phyloP scores from a whole-genome alignment of 1,284 basidiomycete genomes.

The Heimioporus retisporus region DNA sequence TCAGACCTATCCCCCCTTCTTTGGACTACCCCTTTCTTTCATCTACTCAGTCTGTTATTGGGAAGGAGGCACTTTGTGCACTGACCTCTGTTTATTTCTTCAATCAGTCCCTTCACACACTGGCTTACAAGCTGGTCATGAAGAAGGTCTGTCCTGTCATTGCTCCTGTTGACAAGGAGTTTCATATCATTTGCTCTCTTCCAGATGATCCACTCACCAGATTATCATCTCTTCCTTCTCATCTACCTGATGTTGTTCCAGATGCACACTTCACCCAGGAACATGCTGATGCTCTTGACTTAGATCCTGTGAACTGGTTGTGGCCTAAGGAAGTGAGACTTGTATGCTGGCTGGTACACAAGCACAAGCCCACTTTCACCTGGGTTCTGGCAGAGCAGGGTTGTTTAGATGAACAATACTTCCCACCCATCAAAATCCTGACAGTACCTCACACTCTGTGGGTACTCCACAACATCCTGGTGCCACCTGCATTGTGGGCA shows the following conservation, averaged over 20 bases:
- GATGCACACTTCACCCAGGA: not conserved
- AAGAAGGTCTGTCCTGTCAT: too few species aligned
- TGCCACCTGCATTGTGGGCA: not conserved
- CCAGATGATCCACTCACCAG: not conserved
- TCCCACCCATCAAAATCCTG: slow-evolving; percentile 25
- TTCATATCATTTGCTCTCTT: fast-evolving
- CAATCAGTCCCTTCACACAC: not conserved
- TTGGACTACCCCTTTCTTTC: too few species aligned
- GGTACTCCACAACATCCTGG: slow-evolving; percentile 29
- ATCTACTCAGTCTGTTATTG: too few species aligned
- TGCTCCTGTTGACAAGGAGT: slow-evolving; percentile 10
- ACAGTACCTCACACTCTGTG: slow-evolving; percentile 29
- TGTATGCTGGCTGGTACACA: too few species aligned
- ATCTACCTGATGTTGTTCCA: slow-evolving; percentile 5
- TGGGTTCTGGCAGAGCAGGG: slow-evolving; percentile 7
- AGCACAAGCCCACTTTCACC: not conserved
- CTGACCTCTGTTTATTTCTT: not conserved
- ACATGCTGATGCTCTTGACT: too few species aligned
- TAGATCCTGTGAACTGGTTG: too few species aligned
- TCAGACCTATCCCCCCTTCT: too few species aligned
- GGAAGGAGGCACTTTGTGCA: too few species aligned
- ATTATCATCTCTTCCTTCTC: not conserved
- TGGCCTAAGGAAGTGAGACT: too few species aligned
- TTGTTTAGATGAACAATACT: slow-evolving; percentile 23
- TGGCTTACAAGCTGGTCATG: not conserved